These are phyloP conservation scores for Tulasnella sp. DNA, from an alignment of 768 basidiomycete species.

Conservation along the genomic window DNA sequence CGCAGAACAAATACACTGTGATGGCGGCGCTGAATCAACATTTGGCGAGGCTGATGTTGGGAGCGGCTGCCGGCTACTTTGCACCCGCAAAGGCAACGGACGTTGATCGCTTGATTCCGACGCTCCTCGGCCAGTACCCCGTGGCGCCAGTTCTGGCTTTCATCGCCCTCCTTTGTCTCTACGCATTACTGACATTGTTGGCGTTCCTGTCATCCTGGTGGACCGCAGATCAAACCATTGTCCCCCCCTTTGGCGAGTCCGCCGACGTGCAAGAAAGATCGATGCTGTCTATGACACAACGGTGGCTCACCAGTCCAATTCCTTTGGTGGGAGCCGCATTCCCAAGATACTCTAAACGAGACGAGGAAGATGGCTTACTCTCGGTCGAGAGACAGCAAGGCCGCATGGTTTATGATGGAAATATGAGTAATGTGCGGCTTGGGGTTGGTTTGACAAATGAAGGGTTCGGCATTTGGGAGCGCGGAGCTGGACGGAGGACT, in stretches of 20 bases:
- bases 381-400: neutral
- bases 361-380: neutral
- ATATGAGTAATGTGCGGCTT: neutral
- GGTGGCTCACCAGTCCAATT: neutral
- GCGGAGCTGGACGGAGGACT: neutral
- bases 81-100: neutral
- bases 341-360: neutral
- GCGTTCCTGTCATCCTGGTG: constrained; percentile 7
- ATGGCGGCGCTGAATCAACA: neutral
- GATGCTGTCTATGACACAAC: neutral
- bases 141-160: neutral
- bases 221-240: neutral
- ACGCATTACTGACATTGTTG: neutral
- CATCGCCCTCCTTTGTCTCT: neutral
- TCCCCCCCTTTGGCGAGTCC: neutral
- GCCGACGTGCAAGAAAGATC: neutral
- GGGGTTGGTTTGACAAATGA: neutral
- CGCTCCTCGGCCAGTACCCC: neutral
- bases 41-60: neutral
- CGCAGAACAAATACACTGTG: neutral
- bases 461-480: neutral
- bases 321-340: neutral
- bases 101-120: neutral
- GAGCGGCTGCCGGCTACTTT: neutral
- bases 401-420: neutral